Base-by-base conservation (phyloP, 2,329 filamentous ascomycete genomes). In the Zymoseptoria pseudotritici region DNA sequence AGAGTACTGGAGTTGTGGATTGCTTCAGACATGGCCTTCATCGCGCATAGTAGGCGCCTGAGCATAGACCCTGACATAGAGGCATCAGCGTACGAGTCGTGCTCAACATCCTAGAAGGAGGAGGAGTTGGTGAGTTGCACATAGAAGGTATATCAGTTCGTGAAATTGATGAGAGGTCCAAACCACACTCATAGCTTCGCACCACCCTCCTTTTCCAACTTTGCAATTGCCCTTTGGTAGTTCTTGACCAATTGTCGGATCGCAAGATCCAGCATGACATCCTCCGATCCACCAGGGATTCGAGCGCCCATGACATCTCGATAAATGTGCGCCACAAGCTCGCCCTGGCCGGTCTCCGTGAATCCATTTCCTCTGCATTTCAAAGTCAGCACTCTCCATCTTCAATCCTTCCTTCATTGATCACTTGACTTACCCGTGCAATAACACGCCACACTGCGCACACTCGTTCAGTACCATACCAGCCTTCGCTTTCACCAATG, bases 381-480 rank as follows among this genome's bases (percentile, higher is more conserved):
- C 4, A 17, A 13, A 21, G 36, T 53, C 2, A 29, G 50, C 31
- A 50, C 13, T 1, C 19, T 20, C 20, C 6, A 9, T 13, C 8
- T 6, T n/a, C 36, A 1, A 7, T n/a, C 13, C 17, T 17, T 17
- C 13, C 13, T 2, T 17, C 17, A 2, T 2, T 4, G 1, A 13
- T 17, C 22, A 24, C 22, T 29, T 29, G 26, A 46, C 36, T 46
- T n/a, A 46, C 36, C 36, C 36, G 10, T 46, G 36, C 36, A 91
- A 72, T 58, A 91, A 72, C 54, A 89, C 82, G 1, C 87, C 86
- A 55, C 80, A 84, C 66, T 86, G 81, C 2, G 87, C 86, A 69
- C 86, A 88, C 70, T 88, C 85, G 62, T 87, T 85, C 53, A 90
- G 66, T 17, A 90, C 86, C 65, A 88, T 86, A 1, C 85, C 88